Conservation (phyloP, 805 yeast species). For the Alloascoidea africana region DNA sequence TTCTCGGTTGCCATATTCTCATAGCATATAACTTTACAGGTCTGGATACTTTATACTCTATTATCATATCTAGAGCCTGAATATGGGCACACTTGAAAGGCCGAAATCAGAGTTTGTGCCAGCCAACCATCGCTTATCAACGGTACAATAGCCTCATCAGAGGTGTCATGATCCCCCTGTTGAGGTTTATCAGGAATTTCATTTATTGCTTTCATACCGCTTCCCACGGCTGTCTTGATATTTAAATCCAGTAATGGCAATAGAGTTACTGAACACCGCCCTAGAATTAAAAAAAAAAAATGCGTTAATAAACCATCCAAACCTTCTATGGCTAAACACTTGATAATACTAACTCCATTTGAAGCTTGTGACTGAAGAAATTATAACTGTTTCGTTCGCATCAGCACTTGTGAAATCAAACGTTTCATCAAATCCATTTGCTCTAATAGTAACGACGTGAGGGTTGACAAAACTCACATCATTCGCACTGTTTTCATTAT, state of each 20-base stretch:
- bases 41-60: background rate
- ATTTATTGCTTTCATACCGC: background rate
- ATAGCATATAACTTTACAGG: too few species aligned
- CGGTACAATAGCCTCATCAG: background rate
- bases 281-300: too few species aligned
- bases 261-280: background rate
- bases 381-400: background rate
- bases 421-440: background rate
- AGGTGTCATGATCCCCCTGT: background rate
- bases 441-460: background rate
- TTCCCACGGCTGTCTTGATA: background rate
- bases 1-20: too few species aligned
- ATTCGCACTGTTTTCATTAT: too few species aligned
- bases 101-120: background rate
- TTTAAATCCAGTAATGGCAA: constrained; percentile 1
- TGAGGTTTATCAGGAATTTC: background rate
- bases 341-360: too few species aligned
- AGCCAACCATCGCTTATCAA: background rate
- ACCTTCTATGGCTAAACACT: too few species aligned
- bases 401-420: background rate
- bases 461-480: background rate
- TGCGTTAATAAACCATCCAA: too few species aligned
- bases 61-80: background rate
- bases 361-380: too few species aligned
- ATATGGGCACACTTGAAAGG: constrained; percentile 1